phyloP scores from a whole-genome alignment of 768 basidiomycete genomes.

The Boletus insuetus region DNA sequence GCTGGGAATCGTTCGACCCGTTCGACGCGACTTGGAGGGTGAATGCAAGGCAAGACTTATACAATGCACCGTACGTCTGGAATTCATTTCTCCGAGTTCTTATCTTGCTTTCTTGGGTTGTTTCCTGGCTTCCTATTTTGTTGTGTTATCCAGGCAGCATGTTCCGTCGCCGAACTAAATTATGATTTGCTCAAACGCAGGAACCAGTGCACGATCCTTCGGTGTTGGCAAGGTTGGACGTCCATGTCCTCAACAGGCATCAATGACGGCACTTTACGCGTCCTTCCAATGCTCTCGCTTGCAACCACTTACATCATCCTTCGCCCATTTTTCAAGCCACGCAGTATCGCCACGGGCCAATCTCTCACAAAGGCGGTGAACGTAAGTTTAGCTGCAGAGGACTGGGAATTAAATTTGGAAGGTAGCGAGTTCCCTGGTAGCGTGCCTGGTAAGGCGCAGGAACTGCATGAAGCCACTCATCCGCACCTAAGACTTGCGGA shows the following conservation, averaged over 20 bases:
- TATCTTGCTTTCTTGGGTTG: no score
- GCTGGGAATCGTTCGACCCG: constrained; percentile 49
- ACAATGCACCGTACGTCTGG: constrained; percentile 48
- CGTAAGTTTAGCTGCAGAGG: constrained; percentile 37
- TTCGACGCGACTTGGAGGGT: constrained; percentile 48
- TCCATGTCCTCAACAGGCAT: constrained; percentile 52
- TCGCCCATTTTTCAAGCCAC: constrained; percentile 62
- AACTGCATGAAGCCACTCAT: constrained; percentile 53
- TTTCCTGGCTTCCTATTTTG: no score
- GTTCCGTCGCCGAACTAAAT: not conserved
- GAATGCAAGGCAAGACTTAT: constrained; percentile 57
- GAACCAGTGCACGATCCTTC: constrained; percentile 52
- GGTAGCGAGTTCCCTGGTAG: constrained; percentile 54
- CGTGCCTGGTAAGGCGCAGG: constrained; percentile 51
- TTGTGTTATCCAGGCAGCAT: no score
- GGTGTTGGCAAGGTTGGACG: constrained; percentile 61
- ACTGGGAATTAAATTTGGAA: constrained; percentile 58
- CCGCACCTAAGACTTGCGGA: constrained; percentile 57
- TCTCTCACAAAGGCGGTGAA: constrained; percentile 15
- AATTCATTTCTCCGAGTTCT: not conserved
- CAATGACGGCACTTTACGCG: constrained; percentile 58
- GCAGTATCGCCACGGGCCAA: constrained; percentile 1
- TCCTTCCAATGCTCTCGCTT: constrained; percentile 56
- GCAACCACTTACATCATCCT: constrained; percentile 60
- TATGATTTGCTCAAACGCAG: constrained; percentile 24